phyloP scores from a whole-genome alignment of 345 rosid genomes.

The Litchi chinensis region DNA sequence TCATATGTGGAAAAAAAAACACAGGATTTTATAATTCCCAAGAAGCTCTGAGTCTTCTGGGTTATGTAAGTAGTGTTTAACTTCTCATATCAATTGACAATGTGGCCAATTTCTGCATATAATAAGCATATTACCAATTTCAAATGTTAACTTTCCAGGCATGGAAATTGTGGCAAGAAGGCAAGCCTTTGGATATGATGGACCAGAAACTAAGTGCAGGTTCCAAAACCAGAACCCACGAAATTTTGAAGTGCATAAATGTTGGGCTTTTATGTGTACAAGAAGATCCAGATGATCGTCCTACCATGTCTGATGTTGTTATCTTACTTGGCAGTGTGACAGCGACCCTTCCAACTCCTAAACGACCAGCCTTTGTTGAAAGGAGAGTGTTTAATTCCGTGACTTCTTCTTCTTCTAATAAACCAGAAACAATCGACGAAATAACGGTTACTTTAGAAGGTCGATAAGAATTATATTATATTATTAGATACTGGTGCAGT shows the following conservation, averaged over 20 bases:
- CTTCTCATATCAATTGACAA: not conserved
- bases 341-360: conserved; percentile 26
- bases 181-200: conserved; percentile 35
- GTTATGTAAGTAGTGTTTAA: conserved; percentile 19
- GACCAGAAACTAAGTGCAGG: conserved; percentile 34
- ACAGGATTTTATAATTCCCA: conserved; percentile 15
- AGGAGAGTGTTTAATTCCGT: not conserved
- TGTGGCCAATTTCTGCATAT: not conserved
- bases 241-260: conserved; percentile 32
- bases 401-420: conserved; percentile 17
- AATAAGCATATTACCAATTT: not conserved
- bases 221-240: conserved; percentile 14
- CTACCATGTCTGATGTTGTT: conserved; percentile 34
- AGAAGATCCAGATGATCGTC: conserved; percentile 38
- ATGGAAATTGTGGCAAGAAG: conserved; percentile 54
- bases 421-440: not conserved
- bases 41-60: conserved; percentile 22
- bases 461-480: not conserved
- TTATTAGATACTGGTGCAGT: no score
- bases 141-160: conserved; percentile 33
- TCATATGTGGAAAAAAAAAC: conserved; percentile 33
- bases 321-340: conserved; percentile 28
- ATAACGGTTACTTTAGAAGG: not conserved
- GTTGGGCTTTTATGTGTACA: conserved; percentile 38
- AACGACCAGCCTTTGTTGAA: conserved; percentile 31